Evolutionary conservation across 148 eudicot genomes (phyloP), one percentile per base, ranked within the genome.

Genomic region (Diospyros lotus): DNA sequence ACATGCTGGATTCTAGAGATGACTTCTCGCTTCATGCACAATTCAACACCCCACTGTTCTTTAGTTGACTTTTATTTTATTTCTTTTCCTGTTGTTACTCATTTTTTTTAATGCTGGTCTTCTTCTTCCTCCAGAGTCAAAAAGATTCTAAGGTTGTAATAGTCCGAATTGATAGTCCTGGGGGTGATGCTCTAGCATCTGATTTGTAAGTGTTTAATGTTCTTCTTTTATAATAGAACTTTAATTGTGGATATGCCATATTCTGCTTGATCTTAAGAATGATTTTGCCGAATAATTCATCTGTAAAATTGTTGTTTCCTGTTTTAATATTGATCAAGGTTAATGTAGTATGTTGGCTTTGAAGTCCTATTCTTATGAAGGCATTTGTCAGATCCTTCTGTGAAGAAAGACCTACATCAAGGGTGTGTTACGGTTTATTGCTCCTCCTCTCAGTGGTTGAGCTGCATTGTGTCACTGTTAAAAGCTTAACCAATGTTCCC

Each of bases 131-230:
- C 59, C 87, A 93, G 98, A 93, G 66, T 91, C 93, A 18, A 89
- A 93, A 84, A 85, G 81, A 75, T 93, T 85, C 63, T n/a, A 93
- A 91, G 76, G 98, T 94, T 64, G 98, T 80, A 93, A 96, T 82
- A 93, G 93, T 77, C 96, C 96, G 77, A n/a, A n/a, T n/a, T n/a
- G n/a, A n/a, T n/a, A n/a, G n/a, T n/a, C n/a, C n/a, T n/a, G n/a
- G n/a, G n/a, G 98, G 96, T 80, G 98, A 93, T 85, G 98, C 98
- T 78, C 94, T 93, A 84, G 98, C 98, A 75, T 93, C 96, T 76
- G 98, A 93, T 80, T 83, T 93, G 98, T 93, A 91, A 89, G 98
- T 88, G 75, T 72, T 72, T 64, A 70, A 10, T 53, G 39, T 28
- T 44, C 1, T 60, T 39, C 56, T 38, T 69, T 14, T 13, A 10